Evolutionary conservation across 2,329 filamentous ascomycete genomes (phyloP).

Genomic region (Xylaria sp.): DNA sequence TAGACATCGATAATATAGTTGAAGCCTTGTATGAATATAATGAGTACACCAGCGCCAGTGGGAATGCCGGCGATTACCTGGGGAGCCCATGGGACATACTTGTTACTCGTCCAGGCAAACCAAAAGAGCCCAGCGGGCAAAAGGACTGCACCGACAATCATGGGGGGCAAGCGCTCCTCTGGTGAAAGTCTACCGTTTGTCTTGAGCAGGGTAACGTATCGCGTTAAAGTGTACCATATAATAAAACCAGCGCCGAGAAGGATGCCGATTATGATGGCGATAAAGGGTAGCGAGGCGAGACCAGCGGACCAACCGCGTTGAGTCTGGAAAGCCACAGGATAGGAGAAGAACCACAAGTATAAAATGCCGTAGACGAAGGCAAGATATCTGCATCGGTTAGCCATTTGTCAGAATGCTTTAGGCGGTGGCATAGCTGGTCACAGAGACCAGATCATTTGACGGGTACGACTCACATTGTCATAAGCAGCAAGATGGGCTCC

Average conservation of each 20-base stretch:
- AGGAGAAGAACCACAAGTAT: not conserved
- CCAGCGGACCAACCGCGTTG: not conserved
- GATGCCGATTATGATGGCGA: not conserved
- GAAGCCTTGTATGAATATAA: not conserved
- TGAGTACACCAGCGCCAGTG: not conserved
- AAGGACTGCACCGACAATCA: not conserved
- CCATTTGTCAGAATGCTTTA: not conserved
- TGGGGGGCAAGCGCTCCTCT: not conserved
- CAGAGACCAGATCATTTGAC: not conserved
- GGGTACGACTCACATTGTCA: not conserved
- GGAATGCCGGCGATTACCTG: not conserved
- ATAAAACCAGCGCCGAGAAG: not conserved
- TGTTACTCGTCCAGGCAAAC: slow-evolving; percentile 3
- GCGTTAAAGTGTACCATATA: not conserved
- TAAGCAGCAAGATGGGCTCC: not conserved
- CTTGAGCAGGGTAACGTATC: not conserved
- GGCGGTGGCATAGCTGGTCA: not conserved
- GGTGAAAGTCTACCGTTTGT: not conserved
- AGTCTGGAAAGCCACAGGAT: not conserved
- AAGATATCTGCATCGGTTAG: not conserved
- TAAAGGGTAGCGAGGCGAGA: not conserved
- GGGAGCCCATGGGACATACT: not conserved
- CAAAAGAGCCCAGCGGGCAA: not conserved
- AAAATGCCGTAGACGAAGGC: slow-evolving; percentile 1
- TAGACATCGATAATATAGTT: slow-evolving; percentile 28